These are phyloP conservation scores for Penicillium longicatenatum DNA, from an alignment of 495 filamentous ascomycete species.

Conservation along the genomic window DNA sequence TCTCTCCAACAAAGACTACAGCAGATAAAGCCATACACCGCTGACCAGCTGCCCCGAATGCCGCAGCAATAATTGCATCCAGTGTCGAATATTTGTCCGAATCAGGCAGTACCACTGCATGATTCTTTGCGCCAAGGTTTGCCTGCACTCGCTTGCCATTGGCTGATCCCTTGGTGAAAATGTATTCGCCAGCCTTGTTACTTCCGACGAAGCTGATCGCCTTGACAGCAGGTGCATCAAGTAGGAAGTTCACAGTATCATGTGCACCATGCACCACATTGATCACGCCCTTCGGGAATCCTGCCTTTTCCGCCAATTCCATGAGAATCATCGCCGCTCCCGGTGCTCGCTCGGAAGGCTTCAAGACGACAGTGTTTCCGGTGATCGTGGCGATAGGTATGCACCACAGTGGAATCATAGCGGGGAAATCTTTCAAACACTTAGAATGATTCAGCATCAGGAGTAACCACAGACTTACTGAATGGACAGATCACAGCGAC, in stretches of 20 bases:
- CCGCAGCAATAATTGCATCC: conserved; percentile 83
- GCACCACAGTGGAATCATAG: conserved; percentile 92
- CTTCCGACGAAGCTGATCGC: conserved; percentile 88
- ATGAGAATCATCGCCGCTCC: conserved; percentile 89
- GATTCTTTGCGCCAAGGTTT: conserved; percentile 93
- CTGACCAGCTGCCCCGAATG: conserved; percentile 89
- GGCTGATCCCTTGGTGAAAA: conserved; percentile 76
- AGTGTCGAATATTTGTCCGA: conserved; percentile 91
- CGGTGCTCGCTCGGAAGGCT: conserved; percentile 90
- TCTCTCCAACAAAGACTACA: conserved; percentile 82
- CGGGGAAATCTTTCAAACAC: conserved; percentile 65
- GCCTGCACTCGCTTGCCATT: conserved; percentile 85
- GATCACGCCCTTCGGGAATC: conserved; percentile 83
- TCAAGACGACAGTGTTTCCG: conserved; percentile 84
- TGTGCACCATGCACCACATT: conserved; percentile 86
- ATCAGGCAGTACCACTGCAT: conserved; percentile 84
- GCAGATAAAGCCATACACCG: conserved; percentile 91
- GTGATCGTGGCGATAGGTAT: conserved; percentile 86
- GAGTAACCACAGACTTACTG: conserved; percentile 30
- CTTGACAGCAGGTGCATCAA: conserved; percentile 87
- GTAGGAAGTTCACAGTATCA: conserved; percentile 85
- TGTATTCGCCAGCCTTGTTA: conserved; percentile 91
- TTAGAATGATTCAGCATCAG: not conserved
- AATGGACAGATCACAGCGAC: conserved; percentile 92
- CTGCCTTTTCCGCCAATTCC: conserved; percentile 80